Conservation (phyloP, 2,329 filamentous ascomycete species). For the Corynespora cassiicola region DNA sequence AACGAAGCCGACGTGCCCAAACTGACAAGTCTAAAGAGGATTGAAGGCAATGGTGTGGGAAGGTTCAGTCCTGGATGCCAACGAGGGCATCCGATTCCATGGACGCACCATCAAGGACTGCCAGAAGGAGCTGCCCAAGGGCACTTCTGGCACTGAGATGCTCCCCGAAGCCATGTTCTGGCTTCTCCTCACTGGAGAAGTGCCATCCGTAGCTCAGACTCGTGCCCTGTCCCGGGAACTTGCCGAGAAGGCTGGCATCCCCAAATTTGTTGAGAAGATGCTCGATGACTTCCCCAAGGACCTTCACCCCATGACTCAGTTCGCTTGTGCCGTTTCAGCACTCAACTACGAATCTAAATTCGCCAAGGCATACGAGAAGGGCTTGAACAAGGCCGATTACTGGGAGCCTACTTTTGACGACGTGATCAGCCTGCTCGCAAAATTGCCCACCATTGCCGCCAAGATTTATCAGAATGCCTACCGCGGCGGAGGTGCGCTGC, state of each 20-base stretch:
- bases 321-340: slow-evolving; percentile 93
- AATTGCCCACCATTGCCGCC: slow-evolving; percentile 94
- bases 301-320: slow-evolving; percentile 98
- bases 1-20: background rate
- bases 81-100: slow-evolving; percentile 98
- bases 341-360: slow-evolving; percentile 95
- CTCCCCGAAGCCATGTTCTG: slow-evolving; percentile 99
- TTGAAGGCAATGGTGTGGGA: slow-evolving; percentile 99
- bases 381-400: slow-evolving; percentile 94
- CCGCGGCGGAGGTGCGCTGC: slow-evolving; percentile 74
- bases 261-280: slow-evolving; percentile 83
- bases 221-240: slow-evolving; percentile 84
- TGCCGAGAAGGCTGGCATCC: slow-evolving; percentile 83
- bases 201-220: slow-evolving; percentile 83
- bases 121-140: slow-evolving; percentile 91
- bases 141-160: slow-evolving; percentile 92
- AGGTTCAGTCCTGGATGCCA: slow-evolving; percentile 92
- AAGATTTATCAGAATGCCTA: slow-evolving; percentile 97
- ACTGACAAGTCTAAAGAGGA: slow-evolving; percentile 59
- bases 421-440: slow-evolving; percentile 89
- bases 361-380: slow-evolving; percentile 88
- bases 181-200: slow-evolving; percentile 91
- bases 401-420: slow-evolving; percentile 99
- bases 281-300: slow-evolving; percentile 87
- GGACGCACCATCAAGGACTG: slow-evolving; percentile 98